phyloP scores from a whole-genome alignment of 75 land plant species.

The Isoetes taiwanensis region DNA sequence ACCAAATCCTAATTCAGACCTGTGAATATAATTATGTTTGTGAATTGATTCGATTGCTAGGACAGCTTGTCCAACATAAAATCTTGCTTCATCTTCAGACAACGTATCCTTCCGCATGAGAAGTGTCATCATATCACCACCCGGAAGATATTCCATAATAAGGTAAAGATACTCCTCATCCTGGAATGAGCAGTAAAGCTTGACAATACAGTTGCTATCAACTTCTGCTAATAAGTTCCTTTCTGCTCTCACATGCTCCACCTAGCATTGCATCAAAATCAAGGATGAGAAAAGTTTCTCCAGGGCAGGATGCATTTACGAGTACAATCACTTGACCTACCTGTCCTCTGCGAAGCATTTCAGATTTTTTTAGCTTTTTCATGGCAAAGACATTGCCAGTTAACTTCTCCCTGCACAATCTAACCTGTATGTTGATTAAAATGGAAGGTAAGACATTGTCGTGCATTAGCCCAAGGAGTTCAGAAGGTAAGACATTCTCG shows the following conservation, averaged over 20 bases:
- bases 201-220: constrained; percentile 93
- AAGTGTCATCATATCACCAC: constrained; percentile 98
- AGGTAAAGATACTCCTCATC: constrained; percentile 84
- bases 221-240: constrained; percentile 91
- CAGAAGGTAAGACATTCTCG: no score
- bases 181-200: constrained; percentile 91
- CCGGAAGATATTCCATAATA: constrained; percentile 88
- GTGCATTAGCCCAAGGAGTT: no score
- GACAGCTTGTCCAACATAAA: constrained; percentile 86
- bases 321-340: no score
- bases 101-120: constrained; percentile 89
- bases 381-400: constrained; percentile 84
- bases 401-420: constrained; percentile 75
- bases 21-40: constrained; percentile 91
- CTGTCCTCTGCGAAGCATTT: constrained; percentile 97
- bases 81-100: constrained; percentile 86
- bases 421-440: no score
- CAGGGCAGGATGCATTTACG: no score
- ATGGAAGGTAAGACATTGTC: no score
- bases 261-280: no score
- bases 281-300: no score
- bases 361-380: constrained; percentile 92
- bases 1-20: constrained; percentile 21
- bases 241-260: constrained; percentile 96
- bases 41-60: constrained; percentile 92